Base-by-base conservation (phyloP, 73 alveolate species). In the Paramecium biaurelia region DNA sequence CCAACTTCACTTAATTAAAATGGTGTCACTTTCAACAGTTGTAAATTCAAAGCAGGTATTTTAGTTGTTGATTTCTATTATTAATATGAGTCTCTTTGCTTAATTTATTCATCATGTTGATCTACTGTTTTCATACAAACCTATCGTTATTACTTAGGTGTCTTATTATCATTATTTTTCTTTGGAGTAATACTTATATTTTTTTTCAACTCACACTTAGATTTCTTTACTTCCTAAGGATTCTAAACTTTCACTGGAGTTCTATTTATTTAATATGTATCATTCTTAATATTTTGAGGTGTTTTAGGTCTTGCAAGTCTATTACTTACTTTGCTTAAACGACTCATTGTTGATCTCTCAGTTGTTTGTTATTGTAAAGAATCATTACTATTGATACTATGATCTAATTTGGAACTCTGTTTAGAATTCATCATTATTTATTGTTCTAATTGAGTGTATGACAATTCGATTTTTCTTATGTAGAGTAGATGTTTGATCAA, bases 21-120 rank as follows among this genome's bases (percentile, higher is more conserved):
- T 1, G 84, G 84, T 26, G 84, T 63, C 20, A 63, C 86, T 38
- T 72, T 72, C 12, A 35, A 11, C 21, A 32, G 1, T 72, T 72
- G n/a, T 34, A 72, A 72, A 72, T 72, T 38, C 63, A 72, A 72
- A 15, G 56, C 38, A 14, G 86, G 86, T 35, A 72, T 18, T 72
- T 37, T 72, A 0, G 26, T 3, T 53, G 68, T 53, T 53, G 68
- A 53, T 53, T 53, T 53, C 68, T 53, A 53, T 53, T 53, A 18
- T 21, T 53, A 53, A 18, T 53, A 18, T 53, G 68, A 53, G 5
- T 53, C 68, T 53, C 68, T 53, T 53, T 53, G 21, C 9, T 53
- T 53, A 53, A 53, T 18, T n/a, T 53, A 53, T 18, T 53, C 68
- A 18, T 53, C 68, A 21, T 53, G 26, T 15, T 53, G 8, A 18